A percentile compares a stretch with the other conserved stretches of the same genome.
Conservation (phyloP, 345 rosid genomes). For the Bretschneidera sinensis region DNA sequence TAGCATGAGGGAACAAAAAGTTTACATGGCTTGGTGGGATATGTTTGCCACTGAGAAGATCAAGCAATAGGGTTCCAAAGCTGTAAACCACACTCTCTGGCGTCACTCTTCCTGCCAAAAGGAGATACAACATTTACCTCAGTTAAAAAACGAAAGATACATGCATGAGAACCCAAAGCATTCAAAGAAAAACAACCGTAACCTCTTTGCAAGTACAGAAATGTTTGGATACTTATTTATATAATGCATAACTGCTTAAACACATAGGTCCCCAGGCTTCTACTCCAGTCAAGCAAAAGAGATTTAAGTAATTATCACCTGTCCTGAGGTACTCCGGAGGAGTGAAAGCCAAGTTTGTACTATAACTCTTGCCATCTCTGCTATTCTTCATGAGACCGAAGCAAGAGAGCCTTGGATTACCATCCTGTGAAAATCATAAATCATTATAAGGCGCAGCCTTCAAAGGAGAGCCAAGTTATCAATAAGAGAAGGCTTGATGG, state of each 20-base stretch:
- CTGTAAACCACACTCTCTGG: constrained; percentile 85
- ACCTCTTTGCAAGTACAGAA: background rate
- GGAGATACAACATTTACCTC: constrained; percentile 2
- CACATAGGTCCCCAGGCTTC: background rate
- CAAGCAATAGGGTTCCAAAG: constrained; percentile 75
- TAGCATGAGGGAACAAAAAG: constrained; percentile 7
- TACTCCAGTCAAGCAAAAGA: background rate
- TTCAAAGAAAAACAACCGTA: background rate
- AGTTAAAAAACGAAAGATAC: background rate
- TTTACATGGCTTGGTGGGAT: constrained; percentile 91
- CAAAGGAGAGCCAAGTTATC: constrained; percentile 5
- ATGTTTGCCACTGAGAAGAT: constrained; percentile 94
- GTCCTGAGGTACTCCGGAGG: constrained; percentile 89
- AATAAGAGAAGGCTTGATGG: background rate
- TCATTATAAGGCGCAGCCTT: background rate
- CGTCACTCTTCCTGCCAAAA: constrained; percentile 65
- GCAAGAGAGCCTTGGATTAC: constrained; percentile 78
- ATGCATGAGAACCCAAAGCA: constrained; percentile 1
- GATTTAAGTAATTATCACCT: constrained; percentile 28
- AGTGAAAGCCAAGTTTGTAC: constrained; percentile 87
- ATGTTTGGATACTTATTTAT: too few relatives aligned
- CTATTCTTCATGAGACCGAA: constrained; percentile 92
- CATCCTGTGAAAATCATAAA: constrained; percentile 44
- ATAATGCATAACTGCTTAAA: too few relatives aligned
- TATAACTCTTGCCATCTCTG: constrained; percentile 88